Conservation (phyloP, 2,329 filamentous ascomycete genomes). For the Calonectria crousiana region DNA sequence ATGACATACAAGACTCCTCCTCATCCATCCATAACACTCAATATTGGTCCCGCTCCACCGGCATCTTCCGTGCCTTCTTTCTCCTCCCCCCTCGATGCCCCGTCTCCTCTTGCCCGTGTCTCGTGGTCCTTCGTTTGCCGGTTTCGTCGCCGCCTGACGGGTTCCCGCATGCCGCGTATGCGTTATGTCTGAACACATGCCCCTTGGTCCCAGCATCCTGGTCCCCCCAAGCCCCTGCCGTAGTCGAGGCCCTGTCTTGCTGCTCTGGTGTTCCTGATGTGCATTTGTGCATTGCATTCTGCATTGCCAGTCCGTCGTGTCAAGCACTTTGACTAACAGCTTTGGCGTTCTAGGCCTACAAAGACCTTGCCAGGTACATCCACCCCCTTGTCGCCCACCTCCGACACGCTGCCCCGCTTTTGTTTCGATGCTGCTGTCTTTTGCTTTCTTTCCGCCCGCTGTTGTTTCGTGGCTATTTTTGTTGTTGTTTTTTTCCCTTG, state of each 20-base stretch:
- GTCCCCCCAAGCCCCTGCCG: conserved; percentile 26
- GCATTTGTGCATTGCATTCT: conserved; percentile 31
- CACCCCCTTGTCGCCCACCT: conserved; percentile 13
- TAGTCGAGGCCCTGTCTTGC: conserved; percentile 40
- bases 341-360: conserved; percentile 51
- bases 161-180: neutral
- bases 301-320: conserved; percentile 15
- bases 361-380: conserved; percentile 51
- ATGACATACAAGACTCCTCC: neutral
- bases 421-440: neutral
- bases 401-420: neutral
- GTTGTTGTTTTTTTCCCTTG: neutral
- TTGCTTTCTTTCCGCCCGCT: neutral
- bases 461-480: conserved; percentile 5
- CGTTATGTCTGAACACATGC: neutral
- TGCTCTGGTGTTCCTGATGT: conserved; percentile 16
- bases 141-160: neutral
- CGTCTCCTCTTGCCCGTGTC: neutral
- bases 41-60: neutral
- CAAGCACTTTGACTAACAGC: conserved; percentile 35
- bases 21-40: neutral
- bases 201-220: conserved; percentile 25
- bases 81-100: neutral
- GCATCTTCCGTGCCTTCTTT: conserved; percentile 1
- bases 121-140: neutral